A percentile compares a stretch with the other conserved stretches of the same genome.
Conservation (phyloP, 1,284 basidiomycete genomes). For the Somion occarium region DNA sequence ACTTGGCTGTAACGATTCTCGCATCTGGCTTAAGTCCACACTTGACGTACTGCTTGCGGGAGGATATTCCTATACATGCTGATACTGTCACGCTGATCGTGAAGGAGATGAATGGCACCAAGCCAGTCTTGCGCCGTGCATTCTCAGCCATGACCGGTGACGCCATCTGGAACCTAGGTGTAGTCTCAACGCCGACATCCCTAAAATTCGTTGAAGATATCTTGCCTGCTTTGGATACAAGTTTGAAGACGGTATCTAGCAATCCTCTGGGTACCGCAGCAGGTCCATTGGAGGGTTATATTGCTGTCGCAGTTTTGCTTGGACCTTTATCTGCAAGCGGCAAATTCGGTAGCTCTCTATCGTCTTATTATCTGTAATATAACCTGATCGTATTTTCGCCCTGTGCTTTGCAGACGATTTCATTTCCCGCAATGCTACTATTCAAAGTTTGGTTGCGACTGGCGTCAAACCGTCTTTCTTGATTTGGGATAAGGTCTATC, state of each 20-base stretch:
- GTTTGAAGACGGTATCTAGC: constrained; percentile 59
- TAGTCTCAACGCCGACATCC: constrained; percentile 33
- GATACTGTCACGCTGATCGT: constrained; percentile 46
- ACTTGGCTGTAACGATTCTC: constrained; percentile 54
- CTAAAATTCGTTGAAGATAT: constrained; percentile 49
- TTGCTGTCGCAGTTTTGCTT: constrained; percentile 66
- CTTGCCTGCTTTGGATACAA: constrained; percentile 59
- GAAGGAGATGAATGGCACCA: constrained; percentile 62
- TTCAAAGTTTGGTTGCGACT: constrained; percentile 41
- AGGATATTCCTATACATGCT: constrained; percentile 36
- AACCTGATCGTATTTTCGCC: constrained; percentile 9
- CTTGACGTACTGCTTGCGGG: constrained; percentile 47
- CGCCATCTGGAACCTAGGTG: constrained; percentile 31
- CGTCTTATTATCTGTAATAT: constrained; percentile 2
- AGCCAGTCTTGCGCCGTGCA: constrained; percentile 33
- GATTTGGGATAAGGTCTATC: constrained; percentile 82
- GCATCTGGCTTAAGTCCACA: constrained; percentile 54
- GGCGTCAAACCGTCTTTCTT: constrained; percentile 79
- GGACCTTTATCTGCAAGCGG: constrained; percentile 51
- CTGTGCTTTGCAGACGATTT: constrained; percentile 28
- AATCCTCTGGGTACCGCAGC: constrained; percentile 55
- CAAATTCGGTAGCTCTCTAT: constrained; percentile 43
- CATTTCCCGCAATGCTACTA: constrained; percentile 34
- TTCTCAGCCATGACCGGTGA: constrained; percentile 32
- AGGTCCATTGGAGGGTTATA: constrained; percentile 80